Percentiles rank a stretch among this genome's conserved stretches.
phyloP scores from a whole-genome alignment of 2,329 filamentous ascomycete species.

The Blastomyces silverae region DNA sequence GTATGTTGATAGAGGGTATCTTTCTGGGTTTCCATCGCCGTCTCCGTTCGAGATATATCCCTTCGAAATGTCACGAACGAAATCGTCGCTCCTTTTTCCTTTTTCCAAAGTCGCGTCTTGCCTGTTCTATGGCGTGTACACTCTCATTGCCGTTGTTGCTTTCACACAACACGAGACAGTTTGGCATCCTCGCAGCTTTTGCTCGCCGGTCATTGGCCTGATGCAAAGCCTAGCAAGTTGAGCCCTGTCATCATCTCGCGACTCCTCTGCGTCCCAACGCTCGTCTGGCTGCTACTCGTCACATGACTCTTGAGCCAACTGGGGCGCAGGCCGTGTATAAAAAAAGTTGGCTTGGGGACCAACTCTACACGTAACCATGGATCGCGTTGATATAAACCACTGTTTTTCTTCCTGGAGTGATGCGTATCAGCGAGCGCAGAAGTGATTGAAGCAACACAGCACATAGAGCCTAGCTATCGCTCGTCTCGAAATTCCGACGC shows the following conservation, averaged over 20 bases:
- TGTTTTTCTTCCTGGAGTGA: conserved; percentile 13
- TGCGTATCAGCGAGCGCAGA: conserved; percentile 49
- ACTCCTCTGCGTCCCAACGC: background rate
- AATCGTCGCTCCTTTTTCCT: conserved; percentile 29
- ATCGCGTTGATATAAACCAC: conserved; percentile 19
- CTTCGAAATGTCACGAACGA: conserved; percentile 30
- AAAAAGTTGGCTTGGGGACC: conserved; percentile 9
- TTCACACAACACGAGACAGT: conserved; percentile 26
- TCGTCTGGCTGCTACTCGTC: background rate
- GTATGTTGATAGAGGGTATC: conserved; percentile 91
- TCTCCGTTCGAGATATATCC: conserved; percentile 39
- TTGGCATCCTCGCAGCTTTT: conserved; percentile 33
- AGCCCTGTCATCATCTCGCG: conserved; percentile 43
- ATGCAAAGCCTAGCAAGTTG: conserved; percentile 45
- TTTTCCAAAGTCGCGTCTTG: conserved; percentile 25
- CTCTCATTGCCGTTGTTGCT: conserved; percentile 19
- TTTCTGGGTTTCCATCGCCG: conserved; percentile 66
- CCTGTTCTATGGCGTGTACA: conserved; percentile 24
- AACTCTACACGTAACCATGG: conserved; percentile 18
- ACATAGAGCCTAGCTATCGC: conserved; percentile 21
- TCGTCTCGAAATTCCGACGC: background rate
- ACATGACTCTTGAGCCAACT: conserved; percentile 37
- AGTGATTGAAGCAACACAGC: conserved; percentile 41
- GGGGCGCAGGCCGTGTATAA: conserved; percentile 29
- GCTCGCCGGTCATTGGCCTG: conserved; percentile 29